Evolutionary conservation across 352 stramenopile species (phyloP), one percentile per base, ranked within the genome.

Genomic region (Peronospora tabacina): DNA sequence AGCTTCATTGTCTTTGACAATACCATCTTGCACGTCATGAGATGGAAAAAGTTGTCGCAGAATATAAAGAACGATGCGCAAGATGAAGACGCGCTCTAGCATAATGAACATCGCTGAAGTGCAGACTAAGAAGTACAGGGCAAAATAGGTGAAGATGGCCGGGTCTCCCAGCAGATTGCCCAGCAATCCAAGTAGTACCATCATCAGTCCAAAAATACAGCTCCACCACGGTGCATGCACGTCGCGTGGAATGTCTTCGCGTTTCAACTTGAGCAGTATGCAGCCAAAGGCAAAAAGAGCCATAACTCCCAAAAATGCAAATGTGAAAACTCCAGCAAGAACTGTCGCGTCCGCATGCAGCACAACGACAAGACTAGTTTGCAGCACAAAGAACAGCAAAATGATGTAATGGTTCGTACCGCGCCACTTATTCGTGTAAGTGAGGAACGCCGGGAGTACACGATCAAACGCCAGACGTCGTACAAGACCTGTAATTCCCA

Each of bases 221-320:
- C 69, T 79, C 70, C 82, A 80, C 82, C 87, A 95, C 20, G 80
- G 76, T 15, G 85, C 84, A 30, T 82, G 68, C 15, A 94, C 75
- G 24, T 94, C 81, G n/a, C 90, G 71, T 7, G 87, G 87, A 32
- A 97, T 89, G 19, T 85, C 73, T 60, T 91, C 84, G 16, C 90
- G 71, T 65, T 97, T 97, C 41, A 95, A 64, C 59, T 97, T 97
- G 32, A 97, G 81, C 28, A 96, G 35, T 55, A 96, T 94, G 55
- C 85, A 95, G 6, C 88, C 88, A 48, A 90, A 78, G 5, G 85
- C 85, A 43, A 97, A 97, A 19, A 97, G 73, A 16, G 72, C 78
- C 86, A 97, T 96, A 10, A 97, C 80, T 1, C 75, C 75, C 7
- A 97, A 58, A 50, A 97, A 97, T 5, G 87, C 79, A 49, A 95